Evolutionary conservation across 2,329 filamentous ascomycete genomes (phyloP).

Genomic region (Phyllosticta citrichinensis): DNA sequence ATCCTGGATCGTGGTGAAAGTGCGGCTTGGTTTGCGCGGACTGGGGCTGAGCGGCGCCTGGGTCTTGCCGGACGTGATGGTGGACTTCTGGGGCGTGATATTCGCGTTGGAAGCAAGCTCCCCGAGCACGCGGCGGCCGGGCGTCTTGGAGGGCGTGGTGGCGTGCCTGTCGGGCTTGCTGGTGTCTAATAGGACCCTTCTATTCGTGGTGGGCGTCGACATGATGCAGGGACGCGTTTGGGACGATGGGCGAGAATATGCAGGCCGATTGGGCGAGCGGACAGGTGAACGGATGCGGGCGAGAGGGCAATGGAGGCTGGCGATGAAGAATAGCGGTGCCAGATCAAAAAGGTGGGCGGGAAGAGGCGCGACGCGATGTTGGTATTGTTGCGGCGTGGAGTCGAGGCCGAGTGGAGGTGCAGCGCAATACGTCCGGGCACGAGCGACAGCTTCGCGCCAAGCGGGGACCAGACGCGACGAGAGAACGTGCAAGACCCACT

Average conservation of each 20-base stretch:
- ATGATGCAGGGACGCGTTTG: constrained; percentile 10
- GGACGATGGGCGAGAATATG: neutral
- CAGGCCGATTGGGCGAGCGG: neutral
- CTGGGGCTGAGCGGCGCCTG: constrained; percentile 19
- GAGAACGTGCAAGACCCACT: neutral
- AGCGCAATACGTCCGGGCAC: neutral
- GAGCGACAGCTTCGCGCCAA: neutral
- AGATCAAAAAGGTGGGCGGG: neutral
- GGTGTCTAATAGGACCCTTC: neutral
- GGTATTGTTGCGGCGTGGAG: constrained; percentile 2
- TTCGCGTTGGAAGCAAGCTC: constrained; percentile 23
- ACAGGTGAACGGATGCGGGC: neutral
- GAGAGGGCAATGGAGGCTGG: neutral
- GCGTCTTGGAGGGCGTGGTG: constrained; percentile 20
- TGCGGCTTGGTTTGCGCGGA: constrained; percentile 25
- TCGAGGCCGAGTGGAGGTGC: neutral
- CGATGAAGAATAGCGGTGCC: neutral
- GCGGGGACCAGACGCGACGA: neutral
- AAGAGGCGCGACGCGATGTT: constrained; percentile 1
- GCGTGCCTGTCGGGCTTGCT: constrained; percentile 7
- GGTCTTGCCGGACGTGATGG: constrained; percentile 24
- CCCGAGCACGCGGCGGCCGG: constrained; percentile 26
- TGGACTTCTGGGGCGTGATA: constrained; percentile 2
- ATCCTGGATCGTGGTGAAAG: constrained; percentile 18
- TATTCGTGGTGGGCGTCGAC: constrained; percentile 9